A percentile compares a stretch with the other conserved stretches of the same genome.
phyloP scores from a whole-genome alignment of 2,329 filamentous ascomycete genomes.

The Blumeria hordei region DNA sequence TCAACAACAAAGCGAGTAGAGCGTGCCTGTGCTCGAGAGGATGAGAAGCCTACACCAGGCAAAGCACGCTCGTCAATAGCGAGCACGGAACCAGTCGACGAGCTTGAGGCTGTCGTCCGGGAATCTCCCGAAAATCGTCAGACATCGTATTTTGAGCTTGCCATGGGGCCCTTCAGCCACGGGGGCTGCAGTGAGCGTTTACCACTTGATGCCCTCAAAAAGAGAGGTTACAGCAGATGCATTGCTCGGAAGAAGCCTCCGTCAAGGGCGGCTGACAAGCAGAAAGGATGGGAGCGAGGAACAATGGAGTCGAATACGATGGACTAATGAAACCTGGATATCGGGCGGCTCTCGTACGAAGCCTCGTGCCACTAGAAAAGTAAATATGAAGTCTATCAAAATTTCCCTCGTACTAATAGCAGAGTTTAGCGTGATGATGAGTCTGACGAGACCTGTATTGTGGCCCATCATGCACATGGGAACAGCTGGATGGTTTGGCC shows the following conservation, averaged over 20 bases:
- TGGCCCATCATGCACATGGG: neutral
- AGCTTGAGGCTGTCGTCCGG: neutral
- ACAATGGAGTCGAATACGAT: neutral
- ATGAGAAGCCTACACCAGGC: neutral
- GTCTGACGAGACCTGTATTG: neutral
- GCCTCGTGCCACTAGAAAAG: neutral
- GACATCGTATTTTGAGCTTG: neutral
- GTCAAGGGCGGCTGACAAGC: neutral
- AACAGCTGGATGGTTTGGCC: neutral
- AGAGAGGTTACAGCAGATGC: neutral
- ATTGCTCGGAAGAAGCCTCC: neutral
- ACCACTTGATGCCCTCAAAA: neutral
- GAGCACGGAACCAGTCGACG: neutral
- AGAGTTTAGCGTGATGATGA: neutral
- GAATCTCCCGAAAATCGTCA: neutral
- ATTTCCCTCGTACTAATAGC: neutral
- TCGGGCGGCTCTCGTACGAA: neutral
- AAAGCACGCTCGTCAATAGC: neutral
- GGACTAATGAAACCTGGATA: neutral
- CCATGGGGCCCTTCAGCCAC: neutral
- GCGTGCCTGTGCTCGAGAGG: too few species aligned
- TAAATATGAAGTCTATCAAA: neutral
- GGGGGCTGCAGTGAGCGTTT: neutral
- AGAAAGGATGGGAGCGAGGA: neutral
- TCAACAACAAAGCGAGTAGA: too few species aligned